These are phyloP conservation scores for Stemphylium lycopersici DNA, from an alignment of 2,329 filamentous ascomycete species.

Conservation along the genomic window DNA sequence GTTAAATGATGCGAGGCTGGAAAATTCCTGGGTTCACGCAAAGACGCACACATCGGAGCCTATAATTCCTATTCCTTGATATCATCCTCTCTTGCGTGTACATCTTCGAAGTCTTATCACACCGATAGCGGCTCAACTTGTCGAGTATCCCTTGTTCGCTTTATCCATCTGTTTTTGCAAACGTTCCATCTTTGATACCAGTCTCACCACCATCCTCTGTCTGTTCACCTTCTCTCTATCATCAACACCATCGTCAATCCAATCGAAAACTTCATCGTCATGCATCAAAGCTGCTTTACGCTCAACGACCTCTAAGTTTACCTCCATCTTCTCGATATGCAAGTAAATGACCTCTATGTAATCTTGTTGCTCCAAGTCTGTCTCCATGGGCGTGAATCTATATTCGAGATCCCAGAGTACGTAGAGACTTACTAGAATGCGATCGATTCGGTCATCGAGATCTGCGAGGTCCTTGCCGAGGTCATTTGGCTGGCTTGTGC, in stretches of 20 bases:
- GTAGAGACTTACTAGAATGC: conserved; percentile 4
- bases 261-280: conserved; percentile 2
- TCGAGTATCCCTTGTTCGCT: not conserved
- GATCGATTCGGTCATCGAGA: conserved; percentile 6
- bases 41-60: not conserved
- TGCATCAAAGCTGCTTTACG: not conserved
- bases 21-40: not conserved
- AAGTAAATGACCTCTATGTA: conserved; percentile 2
- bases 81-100: too few species aligned
- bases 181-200: not conserved
- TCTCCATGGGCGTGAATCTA: not conserved
- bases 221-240: conserved; percentile 3
- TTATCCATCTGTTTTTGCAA: conserved; percentile 7
- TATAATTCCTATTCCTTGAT: not conserved
- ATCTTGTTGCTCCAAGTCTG: not conserved
- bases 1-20: not conserved
- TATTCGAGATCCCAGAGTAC: conserved; percentile 6
- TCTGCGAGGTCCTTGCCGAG: not conserved
- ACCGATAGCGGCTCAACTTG: too few species aligned
- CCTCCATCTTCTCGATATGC: conserved; percentile 5
- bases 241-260: not conserved
- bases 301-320: conserved; percentile 3
- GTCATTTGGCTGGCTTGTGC: not conserved
- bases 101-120: too few species aligned
- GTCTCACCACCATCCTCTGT: not conserved